Conservation (phyloP, 31 red algal species). For the Porphyra umbilicalis region DNA sequence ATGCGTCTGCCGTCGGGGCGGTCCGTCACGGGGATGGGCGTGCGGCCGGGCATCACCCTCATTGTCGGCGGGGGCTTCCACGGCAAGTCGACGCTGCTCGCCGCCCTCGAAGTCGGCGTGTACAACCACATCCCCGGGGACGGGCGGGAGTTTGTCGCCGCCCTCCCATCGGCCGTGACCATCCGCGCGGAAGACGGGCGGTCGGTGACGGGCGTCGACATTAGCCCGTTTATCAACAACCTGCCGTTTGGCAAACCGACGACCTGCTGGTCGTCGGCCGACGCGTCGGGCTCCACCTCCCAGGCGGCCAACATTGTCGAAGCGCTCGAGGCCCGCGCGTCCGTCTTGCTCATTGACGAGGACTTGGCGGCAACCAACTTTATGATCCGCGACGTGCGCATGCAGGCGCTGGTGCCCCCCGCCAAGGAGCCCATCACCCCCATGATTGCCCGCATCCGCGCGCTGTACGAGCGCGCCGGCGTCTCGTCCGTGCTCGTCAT, state of each 20-base stretch:
- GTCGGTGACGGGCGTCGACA: slow-evolving; percentile 62
- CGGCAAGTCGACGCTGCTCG: slow-evolving; percentile 75
- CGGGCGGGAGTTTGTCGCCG: slow-evolving; percentile 68
- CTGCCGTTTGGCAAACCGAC: slow-evolving; percentile 66
- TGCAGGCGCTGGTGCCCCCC: slow-evolving; percentile 66
- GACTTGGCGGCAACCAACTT: slow-evolving; percentile 84
- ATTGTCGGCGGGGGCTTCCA: slow-evolving; percentile 90
- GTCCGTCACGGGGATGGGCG: slow-evolving; percentile 52
- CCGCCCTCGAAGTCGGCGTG: slow-evolving; percentile 67
- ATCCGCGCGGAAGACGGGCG: slow-evolving; percentile 88
- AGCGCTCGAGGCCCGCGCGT: slow-evolving; percentile 69
- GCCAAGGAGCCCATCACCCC: slow-evolving; percentile 88
- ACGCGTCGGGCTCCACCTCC: slow-evolving; percentile 78
- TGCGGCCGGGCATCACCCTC: slow-evolving; percentile 56
- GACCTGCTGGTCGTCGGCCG: slow-evolving; percentile 49
- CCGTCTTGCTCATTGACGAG: slow-evolving; percentile 65
- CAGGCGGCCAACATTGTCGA: slow-evolving; percentile 87
- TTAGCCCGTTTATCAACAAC: slow-evolving; percentile 77
- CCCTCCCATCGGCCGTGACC: slow-evolving; percentile 17
- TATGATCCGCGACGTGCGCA: slow-evolving; percentile 84
- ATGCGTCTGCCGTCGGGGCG: slow-evolving; percentile 23
- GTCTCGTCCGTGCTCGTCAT: slow-evolving; percentile 74
- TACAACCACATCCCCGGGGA: slow-evolving; percentile 84
- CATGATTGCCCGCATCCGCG: slow-evolving; percentile 59
- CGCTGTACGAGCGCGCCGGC: slow-evolving; percentile 46